Conservation (phyloP, 2,329 filamentous ascomycete genomes). For the Ciborinia camelliae region DNA sequence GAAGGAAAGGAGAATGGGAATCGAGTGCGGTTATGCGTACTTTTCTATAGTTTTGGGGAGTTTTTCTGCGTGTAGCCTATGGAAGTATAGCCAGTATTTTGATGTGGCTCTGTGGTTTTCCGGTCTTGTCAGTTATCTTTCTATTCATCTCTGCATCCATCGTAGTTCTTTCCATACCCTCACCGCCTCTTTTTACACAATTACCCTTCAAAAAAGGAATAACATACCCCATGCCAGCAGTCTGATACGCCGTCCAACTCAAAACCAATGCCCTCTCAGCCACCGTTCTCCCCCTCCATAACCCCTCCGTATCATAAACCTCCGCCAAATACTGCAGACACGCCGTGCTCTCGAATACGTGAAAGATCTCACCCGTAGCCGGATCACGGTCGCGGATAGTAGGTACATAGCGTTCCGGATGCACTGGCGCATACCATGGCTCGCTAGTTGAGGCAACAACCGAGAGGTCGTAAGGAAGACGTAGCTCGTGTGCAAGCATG, state of each 20-base stretch:
- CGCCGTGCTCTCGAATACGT: conserved; percentile 40
- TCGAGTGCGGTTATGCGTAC: conserved; percentile 9
- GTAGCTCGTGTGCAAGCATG: conserved; percentile 39
- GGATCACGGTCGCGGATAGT: conserved; percentile 37
- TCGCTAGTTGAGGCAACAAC: conserved; percentile 38
- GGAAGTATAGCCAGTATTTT: conserved; percentile 41
- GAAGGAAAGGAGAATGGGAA: neutral
- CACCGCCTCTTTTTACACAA: no score
- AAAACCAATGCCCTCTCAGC: conserved; percentile 34
- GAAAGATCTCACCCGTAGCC: conserved; percentile 32
- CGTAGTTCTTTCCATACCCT: neutral
- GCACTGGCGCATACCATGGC: conserved; percentile 37
- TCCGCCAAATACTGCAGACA: conserved; percentile 41
- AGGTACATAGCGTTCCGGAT: conserved; percentile 40
- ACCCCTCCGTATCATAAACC: conserved; percentile 39
- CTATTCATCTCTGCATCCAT: neutral
- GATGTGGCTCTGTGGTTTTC: conserved; percentile 30
- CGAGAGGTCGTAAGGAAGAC: conserved; percentile 36
- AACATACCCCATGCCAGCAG: conserved; percentile 38
- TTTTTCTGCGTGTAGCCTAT: conserved; percentile 24
- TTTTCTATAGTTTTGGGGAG: conserved; percentile 22
- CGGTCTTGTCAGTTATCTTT: no score
- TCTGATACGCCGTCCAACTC: conserved; percentile 40
- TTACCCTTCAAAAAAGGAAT: neutral
- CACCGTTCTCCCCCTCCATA: conserved; percentile 35